These are phyloP conservation scores for Chlamydomonas reinhardtii DNA, from an alignment of 163 green algal genomes.

Conservation along the genomic window DNA sequence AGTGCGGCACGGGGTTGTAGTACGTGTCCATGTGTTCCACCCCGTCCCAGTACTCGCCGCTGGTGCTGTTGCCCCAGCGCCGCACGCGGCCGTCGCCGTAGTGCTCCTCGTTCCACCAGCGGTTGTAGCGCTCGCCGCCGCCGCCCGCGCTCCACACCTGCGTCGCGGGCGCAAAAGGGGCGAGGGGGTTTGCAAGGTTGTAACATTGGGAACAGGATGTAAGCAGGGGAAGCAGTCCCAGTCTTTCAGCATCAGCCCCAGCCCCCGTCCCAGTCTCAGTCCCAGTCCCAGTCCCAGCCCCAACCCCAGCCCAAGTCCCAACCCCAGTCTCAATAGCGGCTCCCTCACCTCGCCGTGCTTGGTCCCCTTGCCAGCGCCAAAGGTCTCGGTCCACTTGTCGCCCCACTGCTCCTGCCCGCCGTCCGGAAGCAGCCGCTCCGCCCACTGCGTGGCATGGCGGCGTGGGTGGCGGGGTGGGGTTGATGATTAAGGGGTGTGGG, in stretches of 20 bases:
- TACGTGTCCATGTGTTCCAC: slow-evolving; percentile 90
- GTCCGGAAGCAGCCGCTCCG: slow-evolving; percentile 69
- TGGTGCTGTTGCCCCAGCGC: slow-evolving; percentile 85
- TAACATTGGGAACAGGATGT: no score
- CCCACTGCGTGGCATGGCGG: slow-evolving; percentile 66
- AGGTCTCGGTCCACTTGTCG: slow-evolving; percentile 94
- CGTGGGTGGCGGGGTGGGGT: no score
- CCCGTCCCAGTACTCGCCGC: slow-evolving; percentile 86
- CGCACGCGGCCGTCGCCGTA: slow-evolving; percentile 81
- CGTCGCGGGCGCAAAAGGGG: no score
- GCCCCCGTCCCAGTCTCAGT: no score
- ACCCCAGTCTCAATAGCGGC: no score
- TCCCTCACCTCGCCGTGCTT: slow-evolving; percentile 83
- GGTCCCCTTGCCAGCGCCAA: slow-evolving; percentile 80
- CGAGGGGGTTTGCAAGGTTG: no score
- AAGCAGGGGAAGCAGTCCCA: no score
- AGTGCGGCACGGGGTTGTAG: slow-evolving; percentile 94
- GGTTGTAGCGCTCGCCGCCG: slow-evolving; percentile 65
- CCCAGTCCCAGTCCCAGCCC: no score
- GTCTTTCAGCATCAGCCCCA: no score
- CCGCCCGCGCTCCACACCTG: slow-evolving; percentile 41
- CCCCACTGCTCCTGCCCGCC: slow-evolving; percentile 75
- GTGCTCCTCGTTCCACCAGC: slow-evolving; percentile 76
- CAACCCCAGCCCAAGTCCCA: no score
- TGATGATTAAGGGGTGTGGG: no score